Evolutionary conservation across 495 filamentous ascomycete genomes (phyloP).

Genomic region (Neurospora africana): DNA sequence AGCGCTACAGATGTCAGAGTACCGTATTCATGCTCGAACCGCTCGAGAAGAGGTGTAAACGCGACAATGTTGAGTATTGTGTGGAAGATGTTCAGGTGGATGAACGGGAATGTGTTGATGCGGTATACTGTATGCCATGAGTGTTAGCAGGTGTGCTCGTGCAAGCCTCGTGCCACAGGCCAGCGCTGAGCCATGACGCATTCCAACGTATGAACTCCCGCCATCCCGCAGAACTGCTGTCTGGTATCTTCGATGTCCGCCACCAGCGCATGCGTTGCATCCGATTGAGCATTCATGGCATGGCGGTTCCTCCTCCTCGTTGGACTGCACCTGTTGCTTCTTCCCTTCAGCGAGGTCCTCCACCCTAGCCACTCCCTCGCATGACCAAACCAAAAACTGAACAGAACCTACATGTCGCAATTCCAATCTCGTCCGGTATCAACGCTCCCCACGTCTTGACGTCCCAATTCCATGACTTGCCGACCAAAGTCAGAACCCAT

Average conservation of each 20-base stretch:
- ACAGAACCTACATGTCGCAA: slow-evolving; percentile 60
- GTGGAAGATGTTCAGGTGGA: slow-evolving; percentile 75
- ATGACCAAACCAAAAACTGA: background rate
- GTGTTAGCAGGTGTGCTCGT: background rate
- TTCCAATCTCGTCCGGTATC: slow-evolving; percentile 60
- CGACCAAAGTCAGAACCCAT: slow-evolving; percentile 56
- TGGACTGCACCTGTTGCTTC: background rate
- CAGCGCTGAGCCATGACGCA: background rate
- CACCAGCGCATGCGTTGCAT: background rate
- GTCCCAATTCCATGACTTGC: slow-evolving; percentile 41
- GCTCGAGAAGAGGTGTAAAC: slow-evolving; percentile 72
- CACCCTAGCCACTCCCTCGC: background rate
- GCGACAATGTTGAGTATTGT: slow-evolving; percentile 67
- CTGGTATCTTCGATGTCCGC: background rate
- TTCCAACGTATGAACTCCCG: background rate
- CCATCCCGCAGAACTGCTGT: background rate
- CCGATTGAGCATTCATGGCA: background rate
- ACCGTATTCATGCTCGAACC: slow-evolving; percentile 89
- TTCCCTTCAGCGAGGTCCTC: background rate
- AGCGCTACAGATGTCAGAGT: slow-evolving; percentile 74
- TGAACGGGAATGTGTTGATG: slow-evolving; percentile 82
- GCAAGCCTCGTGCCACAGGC: background rate
- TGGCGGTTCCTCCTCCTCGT: background rate
- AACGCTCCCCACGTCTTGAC: slow-evolving; percentile 66
- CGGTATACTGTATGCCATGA: slow-evolving; percentile 62